These are phyloP conservation scores for Hypoxylon sp. DNA, from an alignment of 2,329 filamentous ascomycete species.

Conservation along the genomic window DNA sequence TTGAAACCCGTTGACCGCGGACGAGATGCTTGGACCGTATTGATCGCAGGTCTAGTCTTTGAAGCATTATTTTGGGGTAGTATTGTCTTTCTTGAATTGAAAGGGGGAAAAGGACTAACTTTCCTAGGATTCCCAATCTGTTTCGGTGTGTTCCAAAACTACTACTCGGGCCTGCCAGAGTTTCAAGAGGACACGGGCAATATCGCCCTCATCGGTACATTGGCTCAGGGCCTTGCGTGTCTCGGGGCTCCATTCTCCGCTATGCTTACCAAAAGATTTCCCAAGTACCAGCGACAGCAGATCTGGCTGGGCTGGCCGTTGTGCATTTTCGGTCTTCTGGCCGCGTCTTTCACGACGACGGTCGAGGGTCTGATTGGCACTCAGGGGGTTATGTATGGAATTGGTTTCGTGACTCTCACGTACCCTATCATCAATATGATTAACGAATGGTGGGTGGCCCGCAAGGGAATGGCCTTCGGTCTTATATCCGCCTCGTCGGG, in stretches of 20 bases:
- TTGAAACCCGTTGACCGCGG: conserved; percentile 21
- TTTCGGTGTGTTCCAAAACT: conserved; percentile 29
- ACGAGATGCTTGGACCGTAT: conserved; percentile 23
- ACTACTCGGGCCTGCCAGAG: conserved; percentile 20
- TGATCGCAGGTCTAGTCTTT: conserved; percentile 18
- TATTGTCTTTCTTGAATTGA: background rate
- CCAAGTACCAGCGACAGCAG: conserved; percentile 16
- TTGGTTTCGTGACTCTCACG: conserved; percentile 17
- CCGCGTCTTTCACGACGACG: conserved; percentile 15
- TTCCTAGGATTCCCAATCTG: conserved; percentile 14
- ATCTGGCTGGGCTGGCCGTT: conserved; percentile 21
- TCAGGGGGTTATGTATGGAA: conserved; percentile 19
- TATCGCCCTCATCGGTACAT: conserved; percentile 20
- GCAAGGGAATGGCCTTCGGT: conserved; percentile 25
- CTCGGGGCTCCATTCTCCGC: conserved; percentile 25
- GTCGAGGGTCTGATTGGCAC: conserved; percentile 15
- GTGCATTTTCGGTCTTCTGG: conserved; percentile 13
- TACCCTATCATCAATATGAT: conserved; percentile 26
- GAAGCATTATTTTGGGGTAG: conserved; percentile 29
- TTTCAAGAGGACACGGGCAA: conserved; percentile 3
- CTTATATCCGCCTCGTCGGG: conserved; percentile 30
- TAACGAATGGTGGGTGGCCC: conserved; percentile 27
- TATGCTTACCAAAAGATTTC: conserved; percentile 11
- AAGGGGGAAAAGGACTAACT: background rate
- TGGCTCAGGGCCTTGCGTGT: conserved; percentile 7